A percentile compares a stretch with the other conserved stretches of the same genome.
Conservation (phyloP, 192 early-diverging fungal genomes). For the Coemansia sp. region DNA sequence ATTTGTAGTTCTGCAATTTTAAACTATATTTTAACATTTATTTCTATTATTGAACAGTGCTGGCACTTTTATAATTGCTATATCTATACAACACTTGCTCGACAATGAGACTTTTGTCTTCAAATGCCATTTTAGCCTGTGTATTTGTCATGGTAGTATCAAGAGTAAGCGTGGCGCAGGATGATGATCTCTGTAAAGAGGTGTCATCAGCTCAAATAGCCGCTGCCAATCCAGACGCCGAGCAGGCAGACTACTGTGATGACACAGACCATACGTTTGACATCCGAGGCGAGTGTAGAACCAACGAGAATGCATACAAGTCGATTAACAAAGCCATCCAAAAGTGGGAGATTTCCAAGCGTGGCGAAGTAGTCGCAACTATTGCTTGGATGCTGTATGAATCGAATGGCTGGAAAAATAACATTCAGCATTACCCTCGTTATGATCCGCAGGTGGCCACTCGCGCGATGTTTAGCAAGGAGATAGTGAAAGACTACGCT, state of each 20-base stretch:
- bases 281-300: not conserved
- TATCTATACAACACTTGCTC: not conserved
- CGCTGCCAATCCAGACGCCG: not conserved
- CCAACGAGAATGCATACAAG: not conserved
- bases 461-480: not conserved
- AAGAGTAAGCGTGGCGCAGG: not conserved
- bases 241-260: not conserved
- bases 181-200: not conserved
- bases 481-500: not conserved
- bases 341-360: slow-evolving; percentile 20
- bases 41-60: not conserved
- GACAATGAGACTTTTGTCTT: not conserved
- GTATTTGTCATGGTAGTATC: not conserved
- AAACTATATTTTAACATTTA: not conserved
- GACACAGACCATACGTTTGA: not conserved
- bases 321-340: slow-evolving; percentile 28
- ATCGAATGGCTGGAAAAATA: slow-evolving; percentile 31
- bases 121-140: not conserved
- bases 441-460: not conserved
- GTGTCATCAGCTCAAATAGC: slow-evolving; percentile 2
- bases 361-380: slow-evolving; percentile 36
- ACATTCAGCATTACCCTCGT: slow-evolving; percentile 28
- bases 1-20: not conserved
- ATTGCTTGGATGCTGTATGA: slow-evolving; percentile 32
- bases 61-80: not conserved